A percentile compares a stretch with the other conserved stretches of the same genome.
Conservation (phyloP, 805 yeast species). For the Kurtzmaniella cleridarum region DNA sequence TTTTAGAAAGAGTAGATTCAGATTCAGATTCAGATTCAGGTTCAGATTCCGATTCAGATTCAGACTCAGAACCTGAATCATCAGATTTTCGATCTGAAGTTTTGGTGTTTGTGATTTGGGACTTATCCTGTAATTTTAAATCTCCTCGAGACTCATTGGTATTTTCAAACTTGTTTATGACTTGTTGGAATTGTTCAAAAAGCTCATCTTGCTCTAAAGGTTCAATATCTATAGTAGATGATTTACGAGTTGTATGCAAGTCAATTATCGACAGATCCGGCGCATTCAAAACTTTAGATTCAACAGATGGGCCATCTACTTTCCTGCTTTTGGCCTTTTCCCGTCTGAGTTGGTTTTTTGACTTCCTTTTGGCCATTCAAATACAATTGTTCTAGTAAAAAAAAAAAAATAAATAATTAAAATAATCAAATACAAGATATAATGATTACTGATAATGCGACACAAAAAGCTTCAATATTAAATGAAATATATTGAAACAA, state of each 20-base stretch:
- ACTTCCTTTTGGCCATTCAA: constrained; percentile 20
- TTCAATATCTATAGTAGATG: not conserved
- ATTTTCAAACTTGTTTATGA: constrained; percentile 14
- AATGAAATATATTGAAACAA: no score
- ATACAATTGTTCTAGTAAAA: no score
- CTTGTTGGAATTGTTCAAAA: constrained; percentile 14
- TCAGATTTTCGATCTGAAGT: no score
- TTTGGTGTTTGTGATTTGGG: no score
- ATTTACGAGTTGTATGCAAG: not conserved
- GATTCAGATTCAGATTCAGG: constrained; percentile 13
- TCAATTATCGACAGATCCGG: no score
- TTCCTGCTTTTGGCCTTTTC: constrained; percentile 39
- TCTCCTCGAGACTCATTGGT: constrained; percentile 1
- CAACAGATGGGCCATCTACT: constrained; percentile 9
- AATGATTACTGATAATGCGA: no score
- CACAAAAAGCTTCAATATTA: no score
- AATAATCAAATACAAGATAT: no score
- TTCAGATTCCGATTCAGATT: constrained; percentile 1
- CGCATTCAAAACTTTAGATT: not conserved
- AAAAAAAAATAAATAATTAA: no score
- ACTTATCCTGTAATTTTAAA: not conserved
- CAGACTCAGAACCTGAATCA: no score
- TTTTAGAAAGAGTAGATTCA: constrained; percentile 31
- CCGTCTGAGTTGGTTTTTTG: constrained; percentile 52
- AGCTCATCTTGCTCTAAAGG: constrained; percentile 6